Conservation (phyloP, 2,329 filamentous ascomycete species). For the Fusarium compactum region DNA sequence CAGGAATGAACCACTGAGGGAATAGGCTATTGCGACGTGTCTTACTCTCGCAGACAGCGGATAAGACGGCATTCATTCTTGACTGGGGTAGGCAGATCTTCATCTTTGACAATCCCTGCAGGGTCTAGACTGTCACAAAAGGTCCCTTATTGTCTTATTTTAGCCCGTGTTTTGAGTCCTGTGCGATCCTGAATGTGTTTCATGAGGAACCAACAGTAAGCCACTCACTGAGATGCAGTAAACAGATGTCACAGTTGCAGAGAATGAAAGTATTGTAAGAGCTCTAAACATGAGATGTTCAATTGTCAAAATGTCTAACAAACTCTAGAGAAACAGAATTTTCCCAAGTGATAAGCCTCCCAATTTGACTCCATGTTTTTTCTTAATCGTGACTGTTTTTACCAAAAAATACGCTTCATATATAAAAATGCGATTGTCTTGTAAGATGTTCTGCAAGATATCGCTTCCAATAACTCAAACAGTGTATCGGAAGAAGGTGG, state of each 20-base stretch:
- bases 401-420: constrained; percentile 29
- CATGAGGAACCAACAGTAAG: not conserved
- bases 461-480: constrained; percentile 50
- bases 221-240: not conserved
- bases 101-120: constrained; percentile 20
- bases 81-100: constrained; percentile 25
- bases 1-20: not conserved
- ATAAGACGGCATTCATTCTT: constrained; percentile 29
- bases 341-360: constrained; percentile 10
- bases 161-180: constrained; percentile 18
- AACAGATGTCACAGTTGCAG: not conserved
- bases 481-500: constrained; percentile 67
- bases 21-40: constrained; percentile 12
- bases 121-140: constrained; percentile 30
- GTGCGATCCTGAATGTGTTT: constrained; percentile 19
- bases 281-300: constrained; percentile 24
- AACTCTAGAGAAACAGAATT: constrained; percentile 19
- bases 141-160: constrained; percentile 16
- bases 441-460: constrained; percentile 43
- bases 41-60: constrained; percentile 6
- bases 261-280: not conserved
- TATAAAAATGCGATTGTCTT: constrained; percentile 40
- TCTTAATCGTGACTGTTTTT: constrained; percentile 18
- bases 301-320: constrained; percentile 18
- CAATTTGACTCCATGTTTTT: constrained; percentile 20